These are phyloP conservation scores for Suhomyces emberorum DNA, from an alignment of 805 yeast species.

Conservation along the genomic window DNA sequence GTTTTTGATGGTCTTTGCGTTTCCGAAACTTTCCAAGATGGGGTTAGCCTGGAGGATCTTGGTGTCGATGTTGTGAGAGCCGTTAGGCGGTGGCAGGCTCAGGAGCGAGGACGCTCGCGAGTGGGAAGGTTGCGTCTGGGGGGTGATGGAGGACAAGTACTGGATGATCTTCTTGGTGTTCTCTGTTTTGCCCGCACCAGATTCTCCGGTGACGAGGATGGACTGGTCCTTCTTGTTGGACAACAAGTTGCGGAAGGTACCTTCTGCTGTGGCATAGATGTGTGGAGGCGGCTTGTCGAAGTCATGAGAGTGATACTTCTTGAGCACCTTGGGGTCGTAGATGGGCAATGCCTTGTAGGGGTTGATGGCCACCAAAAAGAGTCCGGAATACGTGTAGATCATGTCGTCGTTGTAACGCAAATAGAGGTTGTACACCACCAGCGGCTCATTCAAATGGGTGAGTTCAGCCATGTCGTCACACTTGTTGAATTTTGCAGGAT, in stretches of 20 bases:
- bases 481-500: constrained; percentile 86
- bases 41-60: constrained; percentile 94
- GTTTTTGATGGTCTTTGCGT: constrained; percentile 91
- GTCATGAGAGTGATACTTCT: constrained; percentile 46
- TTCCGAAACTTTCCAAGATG: constrained; percentile 92
- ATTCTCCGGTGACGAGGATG: constrained; percentile 95
- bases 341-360: constrained; percentile 79
- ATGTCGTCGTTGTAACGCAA: constrained; percentile 72
- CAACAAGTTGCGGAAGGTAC: constrained; percentile 74
- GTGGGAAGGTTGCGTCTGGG: constrained; percentile 18
- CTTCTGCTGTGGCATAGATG: constrained; percentile 85
- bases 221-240: constrained; percentile 75
- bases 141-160: constrained; percentile 76
- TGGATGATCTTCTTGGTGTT: constrained; percentile 93
- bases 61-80: constrained; percentile 55
- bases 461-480: constrained; percentile 95
- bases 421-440: constrained; percentile 82
- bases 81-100: constrained; percentile 5
- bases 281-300: constrained; percentile 63
- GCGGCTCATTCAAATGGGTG: constrained; percentile 91
- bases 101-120: constrained; percentile 1
- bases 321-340: constrained; percentile 58
- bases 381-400: constrained; percentile 92
- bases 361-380: constrained; percentile 90
- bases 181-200: constrained; percentile 99